phyloP scores from a whole-genome alignment of 768 basidiomycete genomes.

The Hericium alpestre region DNA sequence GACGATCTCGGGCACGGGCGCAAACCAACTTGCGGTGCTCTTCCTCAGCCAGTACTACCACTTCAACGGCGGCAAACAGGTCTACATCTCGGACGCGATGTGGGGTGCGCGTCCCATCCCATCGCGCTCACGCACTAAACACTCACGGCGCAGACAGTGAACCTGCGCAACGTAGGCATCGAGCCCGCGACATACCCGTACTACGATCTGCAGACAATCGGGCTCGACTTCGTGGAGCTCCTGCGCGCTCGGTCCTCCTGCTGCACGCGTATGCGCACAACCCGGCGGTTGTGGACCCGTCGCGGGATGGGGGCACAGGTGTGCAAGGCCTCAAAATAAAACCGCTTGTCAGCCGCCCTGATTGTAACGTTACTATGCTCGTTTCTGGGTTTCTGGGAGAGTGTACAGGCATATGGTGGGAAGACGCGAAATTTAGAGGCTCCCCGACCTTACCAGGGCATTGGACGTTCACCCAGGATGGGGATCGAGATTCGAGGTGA shows the following conservation, averaged over 20 bases:
- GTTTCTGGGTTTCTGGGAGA: no score
- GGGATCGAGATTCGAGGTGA: no score
- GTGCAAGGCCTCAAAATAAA: no score
- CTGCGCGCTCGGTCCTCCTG: slow-evolving; percentile 73
- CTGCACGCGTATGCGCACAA: slow-evolving; percentile 95
- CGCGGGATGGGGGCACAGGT: no score
- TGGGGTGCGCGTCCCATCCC: slow-evolving; percentile 63
- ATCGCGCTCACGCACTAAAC: background rate
- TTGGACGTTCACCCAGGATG: no score
- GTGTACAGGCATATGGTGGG: no score
- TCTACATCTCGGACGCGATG: slow-evolving; percentile 87
- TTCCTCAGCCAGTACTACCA: slow-evolving; percentile 80
- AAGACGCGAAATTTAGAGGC: no score
- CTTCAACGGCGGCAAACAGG: slow-evolving; percentile 50
- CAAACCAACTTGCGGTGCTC: slow-evolving; percentile 84
- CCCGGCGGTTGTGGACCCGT: slow-evolving; percentile 93
- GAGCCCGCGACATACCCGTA: slow-evolving; percentile 86
- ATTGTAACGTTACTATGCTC: no score
- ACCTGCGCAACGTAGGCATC: slow-evolving; percentile 86
- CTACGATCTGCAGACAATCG: slow-evolving; percentile 84
- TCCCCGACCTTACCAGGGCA: no score
- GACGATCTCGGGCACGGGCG: slow-evolving; percentile 93
- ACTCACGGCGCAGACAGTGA: slow-evolving; percentile 37
- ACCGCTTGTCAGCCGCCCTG: no score
- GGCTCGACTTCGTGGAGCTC: slow-evolving; percentile 72